Evolutionary conservation across 179 eudicot species (phyloP).

Genomic region (Patellifolia procumbens): DNA sequence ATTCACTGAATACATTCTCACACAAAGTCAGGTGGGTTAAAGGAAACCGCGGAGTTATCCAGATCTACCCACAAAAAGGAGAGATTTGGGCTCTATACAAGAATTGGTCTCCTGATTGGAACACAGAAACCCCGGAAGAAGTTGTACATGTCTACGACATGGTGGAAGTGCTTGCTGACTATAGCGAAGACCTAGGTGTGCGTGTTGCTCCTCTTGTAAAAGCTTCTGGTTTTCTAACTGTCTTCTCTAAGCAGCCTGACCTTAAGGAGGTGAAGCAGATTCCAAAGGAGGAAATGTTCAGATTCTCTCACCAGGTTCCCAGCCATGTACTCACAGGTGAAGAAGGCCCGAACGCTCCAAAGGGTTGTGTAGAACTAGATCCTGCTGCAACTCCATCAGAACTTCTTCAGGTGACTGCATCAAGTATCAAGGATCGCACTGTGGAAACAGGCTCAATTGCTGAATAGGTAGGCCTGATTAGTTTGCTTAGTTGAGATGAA

Average conservation of each 20-base stretch:
- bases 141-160: constrained; percentile 72
- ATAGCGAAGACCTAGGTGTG: constrained; percentile 50
- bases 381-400: constrained; percentile 42
- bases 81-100: constrained; percentile 81
- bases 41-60: constrained; percentile 72
- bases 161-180: constrained; percentile 84
- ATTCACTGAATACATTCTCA: constrained; percentile 73
- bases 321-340: constrained; percentile 34
- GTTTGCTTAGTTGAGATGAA: neutral
- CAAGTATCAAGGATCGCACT: constrained; percentile 13
- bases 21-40: constrained; percentile 63
- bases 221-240: constrained; percentile 36
- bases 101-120: constrained; percentile 86
- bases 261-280: constrained; percentile 31
- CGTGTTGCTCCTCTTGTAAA: constrained; percentile 35
- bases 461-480: neutral
- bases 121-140: constrained; percentile 49
- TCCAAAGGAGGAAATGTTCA: constrained; percentile 39
- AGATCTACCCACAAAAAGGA: constrained; percentile 77
- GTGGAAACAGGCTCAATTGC: neutral
- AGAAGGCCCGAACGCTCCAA: constrained; percentile 35
- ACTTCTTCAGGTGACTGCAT: constrained; percentile 27
- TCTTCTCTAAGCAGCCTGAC: constrained; percentile 30
- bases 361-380: constrained; percentile 41
- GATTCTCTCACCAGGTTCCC: constrained; percentile 51